A percentile compares a stretch with the other conserved stretches of the same genome.
Conservation (phyloP, 177 flowering plant genomes). For the Vitis hybrid region DNA sequence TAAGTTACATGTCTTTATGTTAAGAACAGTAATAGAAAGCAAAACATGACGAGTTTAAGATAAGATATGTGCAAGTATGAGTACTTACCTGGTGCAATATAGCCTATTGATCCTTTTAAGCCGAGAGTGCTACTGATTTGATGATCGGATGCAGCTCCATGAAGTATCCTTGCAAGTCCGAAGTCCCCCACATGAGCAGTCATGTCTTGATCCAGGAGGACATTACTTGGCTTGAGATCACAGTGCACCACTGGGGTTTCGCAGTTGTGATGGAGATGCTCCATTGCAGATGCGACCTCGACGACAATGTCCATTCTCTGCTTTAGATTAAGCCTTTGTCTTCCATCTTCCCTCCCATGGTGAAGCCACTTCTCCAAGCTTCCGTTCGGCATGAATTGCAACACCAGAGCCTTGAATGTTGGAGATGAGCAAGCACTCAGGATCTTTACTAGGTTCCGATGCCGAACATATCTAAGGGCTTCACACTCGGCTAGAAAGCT, state of each 20-base stretch:
- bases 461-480: slow-evolving; percentile 18
- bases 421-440: slow-evolving; percentile 25
- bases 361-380: slow-evolving; percentile 26
- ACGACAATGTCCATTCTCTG: slow-evolving; percentile 18
- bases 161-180: slow-evolving; percentile 19
- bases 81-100: slow-evolving; percentile 19
- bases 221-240: not conserved
- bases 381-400: slow-evolving; percentile 5
- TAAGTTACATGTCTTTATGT: too few relatives aligned
- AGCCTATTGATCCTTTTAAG: slow-evolving; percentile 24
- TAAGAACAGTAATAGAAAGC: too few relatives aligned
- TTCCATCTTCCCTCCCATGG: not conserved
- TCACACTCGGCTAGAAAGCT: slow-evolving; percentile 22
- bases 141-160: not conserved
- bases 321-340: not conserved
- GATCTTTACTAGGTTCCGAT: slow-evolving; percentile 23
- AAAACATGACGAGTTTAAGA: too few relatives aligned
- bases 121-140: slow-evolving; percentile 14
- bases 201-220: slow-evolving; percentile 17
- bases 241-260: slow-evolving; percentile 21
- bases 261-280: slow-evolving; percentile 22
- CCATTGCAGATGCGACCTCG: slow-evolving; percentile 24
- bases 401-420: slow-evolving; percentile 29
- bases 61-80: not conserved
- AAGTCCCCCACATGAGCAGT: slow-evolving; percentile 27